Base-by-base conservation (phyloP, 2,329 filamentous ascomycete species). In the Cordyceps fumosorosea region DNA sequence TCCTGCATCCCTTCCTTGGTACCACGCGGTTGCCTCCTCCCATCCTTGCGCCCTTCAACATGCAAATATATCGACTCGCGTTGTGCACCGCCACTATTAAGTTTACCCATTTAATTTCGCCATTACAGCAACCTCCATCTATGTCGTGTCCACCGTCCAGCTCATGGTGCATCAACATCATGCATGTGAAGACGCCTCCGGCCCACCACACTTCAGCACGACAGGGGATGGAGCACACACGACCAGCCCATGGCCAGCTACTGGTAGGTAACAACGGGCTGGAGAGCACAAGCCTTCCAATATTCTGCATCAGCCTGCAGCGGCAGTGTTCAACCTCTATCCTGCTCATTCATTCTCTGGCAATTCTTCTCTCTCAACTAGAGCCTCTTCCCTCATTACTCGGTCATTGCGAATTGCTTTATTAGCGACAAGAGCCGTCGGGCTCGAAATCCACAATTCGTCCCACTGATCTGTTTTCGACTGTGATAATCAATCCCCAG, bases 201-300 rank as follows among this genome's bases (percentile, higher is more conserved):
- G 57, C 48, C 57, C 57, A 60, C 56, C 40, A 60, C n/a, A 26
- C 48, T 60, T 60, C 57, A 60, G 57, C 57, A 29, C 57, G 40
- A 60, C 57, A 51, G 57, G 57, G 56, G 48, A 29, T 3, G 26
- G 26, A 29, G 29, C n/a, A n/a, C 47, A 51, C 34, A 51, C 34
- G 24, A 58, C 34, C 34, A 37, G 29, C 10, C 11, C 37, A 26
- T 55, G 24, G 11, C 40, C 53, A 56, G 18, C 53, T 55, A 5
- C 34, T 29, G 5, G 29, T 29, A 29, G 37, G 16, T 11, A 10
- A 8, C 4, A 18, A 8, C 2, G 16, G 14, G 14, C 40, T 44
- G 40, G 16, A 44, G 16, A n/a, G 40, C 40, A 8, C 44, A 47
- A 3, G 44, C n/a, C 44, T 18, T 47, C 10, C 44, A 22, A 24